Conservation (phyloP, 139 green algal species). For the Pleodorina starrii region DNA sequence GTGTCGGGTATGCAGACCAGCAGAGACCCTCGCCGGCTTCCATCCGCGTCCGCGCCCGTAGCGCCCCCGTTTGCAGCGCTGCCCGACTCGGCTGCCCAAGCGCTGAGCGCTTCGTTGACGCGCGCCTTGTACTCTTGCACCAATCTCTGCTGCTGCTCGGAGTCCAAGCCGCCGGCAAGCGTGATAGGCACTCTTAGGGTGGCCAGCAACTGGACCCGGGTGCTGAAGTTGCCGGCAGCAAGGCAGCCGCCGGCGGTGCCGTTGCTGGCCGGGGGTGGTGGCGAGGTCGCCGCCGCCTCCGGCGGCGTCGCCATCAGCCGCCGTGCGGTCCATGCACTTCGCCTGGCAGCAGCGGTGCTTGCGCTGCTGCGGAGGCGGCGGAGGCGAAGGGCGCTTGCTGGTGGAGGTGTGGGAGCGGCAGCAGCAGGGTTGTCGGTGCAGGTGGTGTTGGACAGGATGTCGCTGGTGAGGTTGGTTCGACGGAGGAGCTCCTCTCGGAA, state of each 20-base stretch:
- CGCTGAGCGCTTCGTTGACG: neutral
- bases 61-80: neutral
- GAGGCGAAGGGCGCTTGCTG: neutral
- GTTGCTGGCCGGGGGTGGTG: neutral
- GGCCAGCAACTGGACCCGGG: neutral
- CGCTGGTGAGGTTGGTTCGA: neutral
- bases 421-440: neutral
- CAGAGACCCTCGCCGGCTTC: too few species aligned
- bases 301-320: neutral
- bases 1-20: neutral
- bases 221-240: neutral
- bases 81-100: neutral
- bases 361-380: neutral
- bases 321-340: neutral
- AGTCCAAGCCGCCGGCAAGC: neutral
- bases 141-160: neutral
- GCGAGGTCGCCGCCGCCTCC: too few species aligned
- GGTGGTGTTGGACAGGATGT: neutral
- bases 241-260: too few species aligned
- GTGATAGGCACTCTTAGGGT: neutral
- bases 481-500: neutral
- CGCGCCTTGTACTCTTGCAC: neutral
- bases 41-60: neutral
- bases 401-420: too few species aligned
- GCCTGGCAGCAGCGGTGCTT: neutral